These are phyloP conservation scores for Saccharomyces uvarum DNA, from an alignment of 1,139 yeast species.

Conservation along the genomic window DNA sequence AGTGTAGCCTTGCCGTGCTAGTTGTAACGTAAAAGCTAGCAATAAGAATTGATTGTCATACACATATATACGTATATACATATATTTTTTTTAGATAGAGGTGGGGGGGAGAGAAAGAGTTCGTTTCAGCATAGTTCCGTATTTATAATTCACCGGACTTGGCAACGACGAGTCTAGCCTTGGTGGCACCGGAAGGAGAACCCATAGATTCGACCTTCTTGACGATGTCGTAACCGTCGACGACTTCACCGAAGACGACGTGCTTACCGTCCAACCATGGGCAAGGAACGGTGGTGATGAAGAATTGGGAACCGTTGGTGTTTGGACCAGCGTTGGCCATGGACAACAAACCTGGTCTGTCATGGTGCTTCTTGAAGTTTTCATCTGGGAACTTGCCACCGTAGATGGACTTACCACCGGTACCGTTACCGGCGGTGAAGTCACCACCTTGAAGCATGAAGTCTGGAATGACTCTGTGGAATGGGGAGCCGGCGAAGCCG, in stretches of 20 bases:
- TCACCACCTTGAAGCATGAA: conserved; percentile 99
- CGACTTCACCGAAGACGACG: conserved; percentile 97
- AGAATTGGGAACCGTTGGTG: conserved; percentile 99
- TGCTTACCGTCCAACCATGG: conserved; percentile 99
- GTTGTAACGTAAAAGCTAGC: neutral
- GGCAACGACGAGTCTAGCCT: conserved; percentile 69
- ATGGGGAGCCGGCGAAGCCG: conserved; percentile 83
- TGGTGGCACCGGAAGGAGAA: conserved; percentile 76
- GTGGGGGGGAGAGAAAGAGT: neutral
- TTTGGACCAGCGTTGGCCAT: conserved; percentile 99
- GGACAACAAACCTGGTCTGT: conserved; percentile 88
- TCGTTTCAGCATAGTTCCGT: neutral
- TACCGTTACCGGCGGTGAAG: conserved; percentile 88
- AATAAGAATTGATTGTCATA: neutral
- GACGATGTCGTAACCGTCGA: conserved; percentile 83
- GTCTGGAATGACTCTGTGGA: conserved; percentile 98
- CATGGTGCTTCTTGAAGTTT: conserved; percentile 81
- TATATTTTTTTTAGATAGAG: neutral
- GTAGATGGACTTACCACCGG: conserved; percentile 98
- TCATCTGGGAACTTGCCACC: conserved; percentile 94
- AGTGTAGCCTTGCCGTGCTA: too few species aligned
- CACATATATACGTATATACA: neutral
- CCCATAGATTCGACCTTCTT: conserved; percentile 86
- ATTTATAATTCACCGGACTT: conserved; percentile 73
- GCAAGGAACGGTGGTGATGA: conserved; percentile 91